Evolutionary conservation across 202 grass and related monocot species (phyloP).

Genomic region (Dendrocalamus latiflorus): DNA sequence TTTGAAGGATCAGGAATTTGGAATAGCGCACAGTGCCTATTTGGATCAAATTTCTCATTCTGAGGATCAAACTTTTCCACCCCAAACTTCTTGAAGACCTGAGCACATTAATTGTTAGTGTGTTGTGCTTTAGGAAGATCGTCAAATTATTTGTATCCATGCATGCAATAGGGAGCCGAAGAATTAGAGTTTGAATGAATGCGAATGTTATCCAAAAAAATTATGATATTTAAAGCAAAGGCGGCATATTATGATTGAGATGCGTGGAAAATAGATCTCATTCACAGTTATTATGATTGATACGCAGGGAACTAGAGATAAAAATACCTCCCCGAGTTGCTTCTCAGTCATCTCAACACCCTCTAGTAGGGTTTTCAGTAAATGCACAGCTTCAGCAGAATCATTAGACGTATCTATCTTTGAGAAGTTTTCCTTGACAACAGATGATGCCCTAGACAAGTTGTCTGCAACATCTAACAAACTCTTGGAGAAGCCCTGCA

Average conservation of each 20-base stretch:
- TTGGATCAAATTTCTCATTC: conserved; percentile 77
- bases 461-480: conserved; percentile 85
- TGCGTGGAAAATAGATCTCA: background rate
- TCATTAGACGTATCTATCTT: conserved; percentile 63
- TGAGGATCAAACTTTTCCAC: conserved; percentile 66
- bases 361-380: conserved; percentile 70
- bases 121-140: background rate
- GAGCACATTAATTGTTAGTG: background rate
- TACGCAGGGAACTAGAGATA: background rate
- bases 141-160: background rate
- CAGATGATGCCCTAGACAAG: conserved; percentile 70
- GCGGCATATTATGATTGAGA: background rate
- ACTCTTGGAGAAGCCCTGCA: conserved; percentile 70
- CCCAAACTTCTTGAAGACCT: conserved; percentile 83
- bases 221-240: background rate
- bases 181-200: background rate
- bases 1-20: conserved; percentile 76
- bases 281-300: background rate
- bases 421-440: conserved; percentile 74
- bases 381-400: conserved; percentile 48
- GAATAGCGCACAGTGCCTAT: conserved; percentile 69
- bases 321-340: conserved; percentile 67
- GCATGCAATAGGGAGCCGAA: background rate
- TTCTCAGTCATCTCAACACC: conserved; percentile 92
- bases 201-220: background rate